Evolutionary conservation across 2,329 filamentous ascomycete species (phyloP), one percentile per base, ranked within the genome.

Genomic region (Ceratocystis ficicola): DNA sequence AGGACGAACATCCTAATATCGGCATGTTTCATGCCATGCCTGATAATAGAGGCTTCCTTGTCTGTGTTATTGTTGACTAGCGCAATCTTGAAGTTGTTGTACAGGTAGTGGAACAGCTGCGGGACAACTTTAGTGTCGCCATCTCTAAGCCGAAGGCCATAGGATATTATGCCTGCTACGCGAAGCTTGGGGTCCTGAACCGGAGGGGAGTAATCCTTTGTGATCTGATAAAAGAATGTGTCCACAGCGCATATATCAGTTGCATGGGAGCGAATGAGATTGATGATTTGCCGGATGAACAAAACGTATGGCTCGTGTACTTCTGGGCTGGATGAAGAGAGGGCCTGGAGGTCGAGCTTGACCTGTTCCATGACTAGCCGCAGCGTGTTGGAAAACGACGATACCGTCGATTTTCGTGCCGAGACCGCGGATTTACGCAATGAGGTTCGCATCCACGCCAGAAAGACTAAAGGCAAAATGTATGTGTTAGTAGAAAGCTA

Each of bases 61-160:
- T 70, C 71, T n/a, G 84, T 74, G 63, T 75, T 77, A 66, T 78
- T 75, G 66, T 80, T 80, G 55, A 77, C 76, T 2, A 85, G 71
- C 0, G 81, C 80, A 64, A 80, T 73, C 70, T 83, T 83, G 71
- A 83, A 83, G 71, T 80, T 83, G 69, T 81, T 81, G 70, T 79
- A 80, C 1, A 85, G 74, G 66, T 83, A 81, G 71, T 80, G 80
- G 70, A 85, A 85, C 2, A 85, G 75, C 64, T 79, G 77, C 20
- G 79, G 76, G 5, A 73, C 73, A 3, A 78, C 79, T 36, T 75
- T 77, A 1, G 72, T 70, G 65, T 84, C 82, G 1, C 77, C 79
- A 68, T 85, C 82, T 48, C 76, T 75, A 17, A 85, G 73, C 50
- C 80, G 78, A 41, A 84, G 73, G 0, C 81, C 83, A 71, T 83